Evolutionary conservation across 257 asterid species (phyloP).

Genomic region (Plectranthus barbatus): DNA sequence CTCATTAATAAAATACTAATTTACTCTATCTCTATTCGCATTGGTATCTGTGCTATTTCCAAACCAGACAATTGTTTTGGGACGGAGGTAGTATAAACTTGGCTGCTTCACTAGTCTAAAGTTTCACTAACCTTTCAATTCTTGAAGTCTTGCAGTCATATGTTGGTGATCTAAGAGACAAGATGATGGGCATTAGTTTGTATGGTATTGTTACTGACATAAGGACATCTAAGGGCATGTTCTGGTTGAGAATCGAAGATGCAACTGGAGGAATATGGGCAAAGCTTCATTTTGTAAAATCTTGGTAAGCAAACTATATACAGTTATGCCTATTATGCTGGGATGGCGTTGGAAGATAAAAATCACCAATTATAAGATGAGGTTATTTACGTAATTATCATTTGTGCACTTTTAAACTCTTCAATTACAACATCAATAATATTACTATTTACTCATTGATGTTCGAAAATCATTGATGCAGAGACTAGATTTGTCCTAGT

Average conservation of each 20-base stretch:
- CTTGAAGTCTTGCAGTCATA: conserved; percentile 77
- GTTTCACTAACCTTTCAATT: conserved; percentile 23
- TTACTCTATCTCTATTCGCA: no score
- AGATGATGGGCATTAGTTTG: conserved; percentile 88
- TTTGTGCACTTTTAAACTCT: background rate
- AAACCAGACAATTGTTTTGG: no score
- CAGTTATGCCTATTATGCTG: background rate
- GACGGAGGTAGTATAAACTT: background rate
- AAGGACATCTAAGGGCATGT: conserved; percentile 34
- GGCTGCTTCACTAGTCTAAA: background rate
- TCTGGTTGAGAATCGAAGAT: conserved; percentile 62
- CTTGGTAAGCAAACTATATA: conserved; percentile 43
- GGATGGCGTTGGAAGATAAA: background rate
- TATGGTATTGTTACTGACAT: conserved; percentile 58
- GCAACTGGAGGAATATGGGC: conserved; percentile 70
- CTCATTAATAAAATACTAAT: no score
- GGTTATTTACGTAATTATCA: background rate
- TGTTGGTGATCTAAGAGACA: conserved; percentile 70
- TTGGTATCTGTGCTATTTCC: no score
- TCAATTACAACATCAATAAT: background rate
- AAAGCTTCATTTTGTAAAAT: conserved; percentile 54
- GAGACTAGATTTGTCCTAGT: background rate
- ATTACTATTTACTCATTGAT: no score
- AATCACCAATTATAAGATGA: background rate
- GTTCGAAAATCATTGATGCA: background rate